phyloP scores from a whole-genome alignment of 441 rosid genomes.

The Sinapis alba region DNA sequence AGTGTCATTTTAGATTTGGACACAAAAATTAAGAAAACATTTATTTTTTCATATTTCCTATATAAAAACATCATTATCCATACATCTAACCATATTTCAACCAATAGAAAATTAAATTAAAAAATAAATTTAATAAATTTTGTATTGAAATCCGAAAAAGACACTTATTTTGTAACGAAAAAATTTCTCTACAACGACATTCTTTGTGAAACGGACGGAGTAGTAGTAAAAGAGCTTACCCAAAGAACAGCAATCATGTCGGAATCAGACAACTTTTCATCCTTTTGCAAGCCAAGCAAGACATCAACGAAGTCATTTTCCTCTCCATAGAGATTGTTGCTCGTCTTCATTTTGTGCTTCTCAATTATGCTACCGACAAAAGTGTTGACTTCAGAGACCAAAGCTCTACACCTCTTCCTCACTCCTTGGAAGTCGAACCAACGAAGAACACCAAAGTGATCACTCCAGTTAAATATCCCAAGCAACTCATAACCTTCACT shows the following conservation, averaged over 20 bases:
- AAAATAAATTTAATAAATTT: too few species aligned
- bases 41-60: too few species aligned
- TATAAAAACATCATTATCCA: too few species aligned
- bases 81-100: too few species aligned
- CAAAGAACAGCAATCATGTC: conserved; percentile 86
- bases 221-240: conserved; percentile 48
- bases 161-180: too few species aligned
- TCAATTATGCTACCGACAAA: conserved; percentile 62
- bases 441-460: conserved; percentile 66
- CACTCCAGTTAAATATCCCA: conserved; percentile 83
- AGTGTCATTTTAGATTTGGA: too few species aligned
- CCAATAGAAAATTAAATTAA: too few species aligned
- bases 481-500: conserved; percentile 72
- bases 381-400: conserved; percentile 54
- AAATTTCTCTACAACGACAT: too few species aligned
- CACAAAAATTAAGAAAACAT: too few species aligned
- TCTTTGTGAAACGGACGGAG: too few species aligned
- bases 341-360: conserved; percentile 50
- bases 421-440: conserved; percentile 79
- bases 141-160: too few species aligned
- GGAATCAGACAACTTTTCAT: conserved; percentile 53
- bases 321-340: neutral
- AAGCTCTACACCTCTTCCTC: conserved; percentile 58
- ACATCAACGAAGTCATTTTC: conserved; percentile 67
- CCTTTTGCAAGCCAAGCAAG: conserved; percentile 64